Percentiles rank a stretch among this genome's conserved stretches.
phyloP scores from a whole-genome alignment of 305 asterid species.

The Rubia balearica region DNA sequence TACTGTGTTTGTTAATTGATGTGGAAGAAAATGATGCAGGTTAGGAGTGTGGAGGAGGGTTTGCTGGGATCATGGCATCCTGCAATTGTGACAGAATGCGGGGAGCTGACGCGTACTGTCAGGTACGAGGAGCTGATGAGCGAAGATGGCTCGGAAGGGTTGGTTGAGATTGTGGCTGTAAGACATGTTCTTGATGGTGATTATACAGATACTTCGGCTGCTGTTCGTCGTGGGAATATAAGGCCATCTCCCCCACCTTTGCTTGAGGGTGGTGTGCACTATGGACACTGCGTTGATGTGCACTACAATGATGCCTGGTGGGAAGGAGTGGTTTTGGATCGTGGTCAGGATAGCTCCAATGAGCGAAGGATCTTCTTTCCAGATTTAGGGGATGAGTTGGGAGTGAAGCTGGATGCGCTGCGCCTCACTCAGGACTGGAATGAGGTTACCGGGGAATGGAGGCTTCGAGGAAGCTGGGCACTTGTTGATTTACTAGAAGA shows the following conservation, averaged over 20 bases:
- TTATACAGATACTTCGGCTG: slow-evolving; percentile 8
- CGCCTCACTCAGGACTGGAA: slow-evolving; percentile 73
- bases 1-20: slow-evolving; percentile 7
- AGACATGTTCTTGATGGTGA: slow-evolving; percentile 57
- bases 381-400: slow-evolving; percentile 81
- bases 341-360: slow-evolving; percentile 35
- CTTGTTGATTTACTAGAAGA: slow-evolving; percentile 67
- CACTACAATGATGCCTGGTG: slow-evolving; percentile 73
- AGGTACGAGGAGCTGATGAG: slow-evolving; percentile 45
- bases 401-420: slow-evolving; percentile 29
- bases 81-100: slow-evolving; percentile 36
- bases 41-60: slow-evolving; percentile 78
- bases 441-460: slow-evolving; percentile 63
- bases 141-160: slow-evolving; percentile 36
- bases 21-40: slow-evolving; percentile 41
- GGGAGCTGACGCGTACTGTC: slow-evolving; percentile 32
- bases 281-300: slow-evolving; percentile 75
- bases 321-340: slow-evolving; percentile 92
- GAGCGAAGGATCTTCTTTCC: slow-evolving; percentile 69
- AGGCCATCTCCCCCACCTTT: slow-evolving; percentile 59
- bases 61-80: slow-evolving; percentile 85
- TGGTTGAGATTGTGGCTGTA: slow-evolving; percentile 47
- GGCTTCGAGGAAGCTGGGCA: slow-evolving; percentile 62
- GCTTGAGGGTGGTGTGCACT: slow-evolving; percentile 27
- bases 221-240: slow-evolving; percentile 42